Evolutionary conservation across 192 early-diverging fungal genomes (phyloP).

Genomic region (Umbelopsis sp.): DNA sequence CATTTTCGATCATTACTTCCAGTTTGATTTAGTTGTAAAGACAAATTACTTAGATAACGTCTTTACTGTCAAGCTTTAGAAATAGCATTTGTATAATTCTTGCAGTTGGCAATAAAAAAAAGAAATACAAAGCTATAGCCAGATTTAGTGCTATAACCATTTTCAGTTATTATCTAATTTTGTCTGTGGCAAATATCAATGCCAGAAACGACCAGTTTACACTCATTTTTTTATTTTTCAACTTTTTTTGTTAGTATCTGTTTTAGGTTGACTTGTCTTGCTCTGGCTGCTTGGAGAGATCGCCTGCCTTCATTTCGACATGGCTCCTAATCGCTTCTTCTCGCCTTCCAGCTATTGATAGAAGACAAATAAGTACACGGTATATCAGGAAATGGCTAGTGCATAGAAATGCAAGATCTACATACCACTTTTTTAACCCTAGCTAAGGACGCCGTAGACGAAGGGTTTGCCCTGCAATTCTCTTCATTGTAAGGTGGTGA

Average conservation of each 20-base stretch:
- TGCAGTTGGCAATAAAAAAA: too few species aligned
- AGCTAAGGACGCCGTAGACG: conserved; percentile 58
- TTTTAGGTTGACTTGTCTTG: not conserved
- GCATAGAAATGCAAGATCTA: not conserved
- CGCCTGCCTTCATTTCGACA: not conserved
- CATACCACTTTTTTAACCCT: conserved; percentile 78
- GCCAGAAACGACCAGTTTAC: too few species aligned
- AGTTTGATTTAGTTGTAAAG: too few species aligned
- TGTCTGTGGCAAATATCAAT: too few species aligned
- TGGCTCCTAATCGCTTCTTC: conserved; percentile 1
- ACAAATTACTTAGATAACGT: too few species aligned
- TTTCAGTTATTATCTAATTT: too few species aligned
- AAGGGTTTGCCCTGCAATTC: conserved; percentile 61
- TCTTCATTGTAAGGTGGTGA: conserved; percentile 73
- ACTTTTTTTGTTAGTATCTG: not conserved
- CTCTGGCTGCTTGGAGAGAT: too few species aligned
- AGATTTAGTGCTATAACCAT: too few species aligned
- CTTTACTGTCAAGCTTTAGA: too few species aligned
- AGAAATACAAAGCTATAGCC: too few species aligned
- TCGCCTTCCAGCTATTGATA: not conserved
- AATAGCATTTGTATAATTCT: too few species aligned
- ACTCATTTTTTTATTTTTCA: not conserved
- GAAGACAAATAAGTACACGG: not conserved
- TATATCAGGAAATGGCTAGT: not conserved
- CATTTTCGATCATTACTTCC: too few species aligned